Evolutionary conservation across 305 asterid genomes (phyloP).

Genomic region (Rubia occidens): DNA sequence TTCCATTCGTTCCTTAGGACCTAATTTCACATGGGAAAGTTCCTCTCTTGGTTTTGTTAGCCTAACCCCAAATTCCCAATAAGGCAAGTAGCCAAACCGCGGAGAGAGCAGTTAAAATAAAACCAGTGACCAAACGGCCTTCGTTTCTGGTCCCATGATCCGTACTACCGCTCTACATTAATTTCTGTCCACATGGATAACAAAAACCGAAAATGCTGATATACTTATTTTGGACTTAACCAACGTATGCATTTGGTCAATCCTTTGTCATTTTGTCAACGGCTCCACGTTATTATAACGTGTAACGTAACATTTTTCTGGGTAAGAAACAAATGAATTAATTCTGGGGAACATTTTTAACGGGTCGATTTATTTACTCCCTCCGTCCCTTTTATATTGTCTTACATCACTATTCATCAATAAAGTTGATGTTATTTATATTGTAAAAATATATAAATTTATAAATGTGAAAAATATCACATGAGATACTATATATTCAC

Average conservation of each 20-base stretch:
- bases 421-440: no score
- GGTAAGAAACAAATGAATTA: neutral
- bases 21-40: neutral
- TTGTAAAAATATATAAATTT: no score
- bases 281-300: constrained; percentile 24
- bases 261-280: constrained; percentile 33
- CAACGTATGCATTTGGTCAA: neutral
- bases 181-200: neutral
- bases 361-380: constrained; percentile 6
- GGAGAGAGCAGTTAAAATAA: constrained; percentile 8
- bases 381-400: no score
- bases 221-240: neutral
- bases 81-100: neutral
- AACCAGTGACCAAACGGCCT: constrained; percentile 3
- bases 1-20: no score
- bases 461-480: no score
- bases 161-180: neutral
- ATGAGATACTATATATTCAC: no score
- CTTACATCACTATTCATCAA: no score
- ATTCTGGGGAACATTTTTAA: neutral
- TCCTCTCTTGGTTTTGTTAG: constrained; percentile 3
- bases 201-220: neutral
- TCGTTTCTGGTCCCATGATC: neutral
- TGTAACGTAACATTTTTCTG: constrained; percentile 11
- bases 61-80: constrained; percentile 1